phyloP scores from a whole-genome alignment of 2,329 filamentous ascomycete species.

The Periconia macrospinosa region DNA sequence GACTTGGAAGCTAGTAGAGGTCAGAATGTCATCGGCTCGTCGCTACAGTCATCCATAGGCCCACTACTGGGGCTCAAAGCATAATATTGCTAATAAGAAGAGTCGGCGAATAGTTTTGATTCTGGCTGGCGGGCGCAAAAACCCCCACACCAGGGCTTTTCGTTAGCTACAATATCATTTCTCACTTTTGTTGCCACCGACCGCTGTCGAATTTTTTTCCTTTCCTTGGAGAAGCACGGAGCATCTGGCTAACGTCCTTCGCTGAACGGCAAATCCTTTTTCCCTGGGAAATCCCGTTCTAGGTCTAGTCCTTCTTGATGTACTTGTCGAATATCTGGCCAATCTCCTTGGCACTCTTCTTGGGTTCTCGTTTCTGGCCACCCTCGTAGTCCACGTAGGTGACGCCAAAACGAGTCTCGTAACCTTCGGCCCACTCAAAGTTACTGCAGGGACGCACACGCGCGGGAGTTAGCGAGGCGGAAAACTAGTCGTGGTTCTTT shows the following conservation, averaged over 20 bases:
- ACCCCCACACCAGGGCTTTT: no score
- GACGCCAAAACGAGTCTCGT: constrained; percentile 82
- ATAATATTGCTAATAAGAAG: no score
- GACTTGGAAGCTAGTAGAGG: background rate
- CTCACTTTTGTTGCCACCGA: no score
- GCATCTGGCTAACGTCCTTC: no score
- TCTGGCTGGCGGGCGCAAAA: no score
- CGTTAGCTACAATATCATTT: no score
- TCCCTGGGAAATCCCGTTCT: background rate
- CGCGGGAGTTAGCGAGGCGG: constrained; percentile 3
- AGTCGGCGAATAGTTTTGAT: no score
- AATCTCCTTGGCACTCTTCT: constrained; percentile 78
- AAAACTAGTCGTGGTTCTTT: background rate
- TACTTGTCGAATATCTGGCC: constrained; percentile 70
- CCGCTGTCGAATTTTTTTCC: no score
- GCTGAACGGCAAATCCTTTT: no score
- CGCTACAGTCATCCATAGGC: background rate
- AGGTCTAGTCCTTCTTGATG: constrained; percentile 61
- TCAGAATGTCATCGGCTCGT: background rate
- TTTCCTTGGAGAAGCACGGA: no score
- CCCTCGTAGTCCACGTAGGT: constrained; percentile 81
- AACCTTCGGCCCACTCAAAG: constrained; percentile 92
- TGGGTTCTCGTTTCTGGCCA: constrained; percentile 76
- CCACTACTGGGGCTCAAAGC: background rate
- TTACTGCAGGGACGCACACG: constrained; percentile 55